These are phyloP conservation scores for Aschersonia sp. DNA, from an alignment of 2,329 filamentous ascomycete genomes.

Conservation along the genomic window DNA sequence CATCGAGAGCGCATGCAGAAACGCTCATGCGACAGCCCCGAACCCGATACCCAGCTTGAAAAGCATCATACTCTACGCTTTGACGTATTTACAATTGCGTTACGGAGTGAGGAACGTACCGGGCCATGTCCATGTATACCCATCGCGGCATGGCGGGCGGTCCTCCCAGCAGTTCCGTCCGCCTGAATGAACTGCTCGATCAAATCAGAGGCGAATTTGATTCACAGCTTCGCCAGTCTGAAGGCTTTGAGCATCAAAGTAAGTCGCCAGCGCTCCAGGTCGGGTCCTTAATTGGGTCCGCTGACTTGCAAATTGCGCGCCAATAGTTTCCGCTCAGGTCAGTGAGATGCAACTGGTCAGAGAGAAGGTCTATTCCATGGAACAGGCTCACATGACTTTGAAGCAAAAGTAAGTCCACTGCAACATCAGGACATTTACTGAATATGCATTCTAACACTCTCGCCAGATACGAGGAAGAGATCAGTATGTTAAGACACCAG, in stretches of 20 bases:
- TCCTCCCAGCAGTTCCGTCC: constrained; percentile 42
- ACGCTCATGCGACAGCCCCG: not conserved
- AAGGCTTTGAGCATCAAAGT: constrained; percentile 90
- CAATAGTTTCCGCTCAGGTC: constrained; percentile 71
- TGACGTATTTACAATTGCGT: not conserved
- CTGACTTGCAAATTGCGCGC: not conserved
- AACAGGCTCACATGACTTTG: constrained; percentile 74
- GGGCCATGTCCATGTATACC: constrained; percentile 66
- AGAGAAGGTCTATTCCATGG: constrained; percentile 84
- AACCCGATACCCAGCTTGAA: not conserved
- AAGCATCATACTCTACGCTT: not conserved
- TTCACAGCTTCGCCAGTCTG: constrained; percentile 62
- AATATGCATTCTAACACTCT: constrained; percentile 3
- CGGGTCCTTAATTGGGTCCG: not conserved
- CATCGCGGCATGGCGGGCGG: constrained; percentile 71
- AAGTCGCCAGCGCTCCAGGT: constrained; percentile 24
- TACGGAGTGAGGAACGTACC: not conserved
- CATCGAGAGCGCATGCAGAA: not conserved
- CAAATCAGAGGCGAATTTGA: constrained; percentile 87
- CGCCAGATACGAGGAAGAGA: constrained; percentile 81
- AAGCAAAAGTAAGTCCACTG: constrained; percentile 66
- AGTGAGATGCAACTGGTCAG: constrained; percentile 91
- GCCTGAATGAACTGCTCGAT: constrained; percentile 83
- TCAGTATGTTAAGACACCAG: constrained; percentile 72
- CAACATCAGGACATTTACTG: constrained; percentile 1